Evolutionary conservation across 345 rosid species (phyloP).

Genomic region (Geranium brycei): DNA sequence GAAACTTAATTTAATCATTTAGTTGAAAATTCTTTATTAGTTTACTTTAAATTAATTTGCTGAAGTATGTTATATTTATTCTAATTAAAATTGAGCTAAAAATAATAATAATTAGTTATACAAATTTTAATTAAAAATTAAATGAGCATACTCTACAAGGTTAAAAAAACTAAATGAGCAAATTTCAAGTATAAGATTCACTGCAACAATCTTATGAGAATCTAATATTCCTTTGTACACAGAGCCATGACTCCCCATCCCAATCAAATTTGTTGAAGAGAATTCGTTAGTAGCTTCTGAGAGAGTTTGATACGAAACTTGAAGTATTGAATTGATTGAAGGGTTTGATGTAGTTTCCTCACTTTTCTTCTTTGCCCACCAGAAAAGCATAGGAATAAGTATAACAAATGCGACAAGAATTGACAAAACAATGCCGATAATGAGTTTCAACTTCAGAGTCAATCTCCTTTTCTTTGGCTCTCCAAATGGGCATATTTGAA

Average conservation of each 20-base stretch:
- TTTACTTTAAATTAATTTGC: too few relatives aligned
- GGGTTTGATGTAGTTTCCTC: neutral
- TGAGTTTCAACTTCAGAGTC: neutral
- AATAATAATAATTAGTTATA: too few relatives aligned
- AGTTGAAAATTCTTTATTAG: too few relatives aligned
- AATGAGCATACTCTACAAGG: too few relatives aligned
- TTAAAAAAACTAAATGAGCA: too few relatives aligned
- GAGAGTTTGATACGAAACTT: slow-evolving; percentile 6
- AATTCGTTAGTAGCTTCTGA: slow-evolving; percentile 9
- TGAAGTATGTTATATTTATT: too few relatives aligned
- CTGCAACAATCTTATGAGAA: slow-evolving; percentile 5
- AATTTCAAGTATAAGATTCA: too few relatives aligned
- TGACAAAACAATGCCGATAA: neutral
- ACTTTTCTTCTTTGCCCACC: neutral
- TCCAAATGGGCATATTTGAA: neutral
- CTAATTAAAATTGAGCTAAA: too few relatives aligned
- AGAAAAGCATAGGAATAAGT: neutral
- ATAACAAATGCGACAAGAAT: neutral
- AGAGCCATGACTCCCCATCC: slow-evolving; percentile 9
- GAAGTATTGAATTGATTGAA: neutral
- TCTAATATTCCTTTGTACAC: slow-evolving; percentile 7
- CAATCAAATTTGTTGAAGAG: slow-evolving; percentile 5
- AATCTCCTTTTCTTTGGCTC: slow-evolving; percentile 2
- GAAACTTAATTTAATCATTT: too few relatives aligned
- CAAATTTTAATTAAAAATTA: too few relatives aligned